Evolutionary conservation across 208 protist species (phyloP).

Genomic region (Borovskyia barvae): DNA sequence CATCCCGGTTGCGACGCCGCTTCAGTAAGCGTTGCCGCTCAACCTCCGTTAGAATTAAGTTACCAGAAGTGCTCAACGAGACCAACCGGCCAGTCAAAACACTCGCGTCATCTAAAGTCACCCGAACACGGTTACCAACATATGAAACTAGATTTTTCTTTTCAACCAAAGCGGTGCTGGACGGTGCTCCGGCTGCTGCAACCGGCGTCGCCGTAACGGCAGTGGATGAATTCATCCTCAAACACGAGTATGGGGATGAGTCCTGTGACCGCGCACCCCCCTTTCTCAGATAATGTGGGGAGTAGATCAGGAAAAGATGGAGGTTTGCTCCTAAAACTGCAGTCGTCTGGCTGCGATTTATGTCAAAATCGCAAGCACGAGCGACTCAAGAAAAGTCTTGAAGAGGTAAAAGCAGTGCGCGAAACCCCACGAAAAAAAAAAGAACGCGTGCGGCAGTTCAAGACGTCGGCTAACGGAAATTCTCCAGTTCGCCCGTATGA

Average conservation of each 20-base stretch:
- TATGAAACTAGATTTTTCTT: slow-evolving; percentile 49
- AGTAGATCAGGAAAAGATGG: not conserved
- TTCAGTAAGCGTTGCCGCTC: slow-evolving; percentile 62
- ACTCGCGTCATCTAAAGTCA: slow-evolving; percentile 71
- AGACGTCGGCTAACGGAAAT: no score
- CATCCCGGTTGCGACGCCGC: slow-evolving; percentile 20
- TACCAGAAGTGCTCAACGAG: slow-evolving; percentile 60
- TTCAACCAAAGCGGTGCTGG: slow-evolving; percentile 20
- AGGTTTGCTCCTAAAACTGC: no score
- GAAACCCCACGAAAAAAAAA: no score
- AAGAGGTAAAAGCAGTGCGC: no score
- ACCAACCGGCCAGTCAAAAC: slow-evolving; percentile 71
- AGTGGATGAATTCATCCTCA: not conserved
- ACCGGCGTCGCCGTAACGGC: not conserved
- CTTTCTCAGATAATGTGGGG: not conserved
- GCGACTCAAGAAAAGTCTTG: no score
- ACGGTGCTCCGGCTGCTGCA: no score
- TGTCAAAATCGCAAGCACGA: no score
- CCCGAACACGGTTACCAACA: slow-evolving; percentile 60
- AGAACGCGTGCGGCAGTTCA: no score
- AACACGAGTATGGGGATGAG: not conserved
- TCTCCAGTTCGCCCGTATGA: no score
- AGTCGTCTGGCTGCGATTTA: no score
- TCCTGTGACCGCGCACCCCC: no score
- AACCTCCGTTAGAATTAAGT: slow-evolving; percentile 75